These are phyloP conservation scores for Fistulifera pelliculosa DNA, from an alignment of 108 stramenopile genomes.

Conservation along the genomic window DNA sequence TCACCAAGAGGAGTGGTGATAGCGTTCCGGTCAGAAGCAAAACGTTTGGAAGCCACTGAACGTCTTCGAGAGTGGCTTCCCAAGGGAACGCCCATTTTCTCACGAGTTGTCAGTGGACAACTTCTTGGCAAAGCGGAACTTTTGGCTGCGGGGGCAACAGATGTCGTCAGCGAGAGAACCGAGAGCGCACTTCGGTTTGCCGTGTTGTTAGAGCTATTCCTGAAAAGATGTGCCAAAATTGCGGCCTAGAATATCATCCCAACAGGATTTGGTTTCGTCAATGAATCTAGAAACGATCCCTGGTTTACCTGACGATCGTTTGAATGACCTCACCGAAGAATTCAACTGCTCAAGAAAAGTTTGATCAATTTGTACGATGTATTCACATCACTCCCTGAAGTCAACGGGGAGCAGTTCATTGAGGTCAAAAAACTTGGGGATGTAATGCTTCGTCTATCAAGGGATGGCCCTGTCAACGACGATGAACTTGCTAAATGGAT, in stretches of 20 bases:
- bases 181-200: constrained; percentile 27
- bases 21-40: constrained; percentile 30
- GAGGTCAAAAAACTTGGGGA: background rate
- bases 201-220: constrained; percentile 12
- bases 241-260: background rate
- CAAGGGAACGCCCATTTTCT: constrained; percentile 41
- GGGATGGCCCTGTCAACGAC: constrained; percentile 1
- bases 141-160: constrained; percentile 39
- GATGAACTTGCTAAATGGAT: background rate
- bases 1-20: constrained; percentile 53
- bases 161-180: constrained; percentile 25
- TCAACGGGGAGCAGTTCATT: constrained; percentile 1
- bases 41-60: constrained; percentile 23
- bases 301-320: constrained; percentile 1
- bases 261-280: background rate
- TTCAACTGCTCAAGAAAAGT: background rate
- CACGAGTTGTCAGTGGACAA: constrained; percentile 29
- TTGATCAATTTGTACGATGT: constrained; percentile 1
- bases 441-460: background rate
- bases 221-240: background rate
- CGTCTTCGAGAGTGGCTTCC: constrained; percentile 29
- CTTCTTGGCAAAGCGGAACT: constrained; percentile 29
- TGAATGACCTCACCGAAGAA: constrained; percentile 1
- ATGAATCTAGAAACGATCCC: background rate
- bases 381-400: constrained; percentile 4